Evolutionary conservation across 2,329 filamentous ascomycete species (phyloP), one percentile per base, ranked within the genome.

Genomic region (Trichoderma sp.): DNA sequence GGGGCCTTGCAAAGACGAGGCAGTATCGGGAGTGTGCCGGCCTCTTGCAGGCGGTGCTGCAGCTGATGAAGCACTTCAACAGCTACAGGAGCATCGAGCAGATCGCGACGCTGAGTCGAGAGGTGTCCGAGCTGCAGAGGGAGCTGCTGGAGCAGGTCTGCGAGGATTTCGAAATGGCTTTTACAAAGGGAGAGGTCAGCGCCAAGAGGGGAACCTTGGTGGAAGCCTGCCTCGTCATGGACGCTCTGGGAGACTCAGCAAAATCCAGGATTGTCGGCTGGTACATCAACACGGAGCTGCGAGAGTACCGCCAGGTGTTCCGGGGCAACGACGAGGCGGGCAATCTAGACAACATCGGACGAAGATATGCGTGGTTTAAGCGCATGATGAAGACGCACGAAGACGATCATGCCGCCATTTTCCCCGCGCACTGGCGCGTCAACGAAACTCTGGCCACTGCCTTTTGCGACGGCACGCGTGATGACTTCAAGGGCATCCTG

Each of bases 61-160:
- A 99, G 87, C 90, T 99, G 59, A 98, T 98, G 93, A 93, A 93
- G 75, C 95, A 99, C 83, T 99, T 99, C 87, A 97, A 97, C 84
- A 97, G 93, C 81, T 99, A 98, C 81, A 88, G 96, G 72, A 97
- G 94, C 76, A 98, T 99, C 76, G 95, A 98, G 80, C 96, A 99
- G 86, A 98, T 99, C 79, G 96, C 96, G 32, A 93, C 93, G 0
- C 86, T 99, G 74, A 97, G 94, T 79, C 90, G 94, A 66, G 97
- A 97, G 77, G 96, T 99, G 43, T 92, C 94, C 6, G 96, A 98
- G 77, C 86, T 99, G 74, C 96, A 99, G 83, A 87, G 95, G 73
- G 95, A 98, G 80, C 84, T 99, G 72, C 84, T 98, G 71, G 96
- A 99, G 83, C 96, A 99, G 82, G 92, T 99, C n/a, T 99, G 96